Evolutionary conservation across 768 basidiomycete genomes (phyloP).

Genomic region (Tulasnella sp.): DNA sequence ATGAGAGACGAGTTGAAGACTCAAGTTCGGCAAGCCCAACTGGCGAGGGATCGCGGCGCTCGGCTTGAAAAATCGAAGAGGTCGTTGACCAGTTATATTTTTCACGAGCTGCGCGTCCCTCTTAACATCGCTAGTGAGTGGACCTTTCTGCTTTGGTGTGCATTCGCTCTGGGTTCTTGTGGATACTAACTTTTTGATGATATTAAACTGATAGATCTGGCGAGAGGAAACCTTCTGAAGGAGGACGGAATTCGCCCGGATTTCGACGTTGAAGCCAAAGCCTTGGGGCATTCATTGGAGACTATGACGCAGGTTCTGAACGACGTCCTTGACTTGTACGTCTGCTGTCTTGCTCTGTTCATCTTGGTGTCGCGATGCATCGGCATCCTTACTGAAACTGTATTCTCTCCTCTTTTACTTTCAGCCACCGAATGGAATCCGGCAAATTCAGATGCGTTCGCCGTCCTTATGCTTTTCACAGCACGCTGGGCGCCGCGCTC

Average conservation of each 20-base stretch:
- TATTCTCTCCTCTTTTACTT: not conserved
- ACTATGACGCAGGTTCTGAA: slow-evolving; percentile 48
- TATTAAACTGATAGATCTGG: too few species aligned
- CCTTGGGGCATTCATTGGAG: slow-evolving; percentile 41
- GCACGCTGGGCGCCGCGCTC: slow-evolving; percentile 43
- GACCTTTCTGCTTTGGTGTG: too few species aligned
- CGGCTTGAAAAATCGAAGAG: slow-evolving; percentile 46
- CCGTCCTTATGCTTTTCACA: slow-evolving; percentile 48
- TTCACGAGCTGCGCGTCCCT: slow-evolving; percentile 49
- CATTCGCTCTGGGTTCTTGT: not conserved
- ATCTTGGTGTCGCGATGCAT: not conserved
- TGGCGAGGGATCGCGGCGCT: slow-evolving; percentile 71
- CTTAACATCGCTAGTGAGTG: slow-evolving; percentile 48
- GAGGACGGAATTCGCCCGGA: too few species aligned
- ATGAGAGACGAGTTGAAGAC: slow-evolving; percentile 68
- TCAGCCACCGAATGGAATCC: slow-evolving; percentile 42
- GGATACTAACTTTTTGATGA: not conserved
- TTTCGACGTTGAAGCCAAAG: slow-evolving; percentile 45
- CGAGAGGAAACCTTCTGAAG: too few species aligned
- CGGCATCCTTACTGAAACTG: not conserved
- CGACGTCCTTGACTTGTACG: slow-evolving; percentile 42
- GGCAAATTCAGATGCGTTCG: slow-evolving; percentile 45
- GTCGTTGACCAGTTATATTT: slow-evolving; percentile 48
- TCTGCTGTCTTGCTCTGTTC: not conserved
- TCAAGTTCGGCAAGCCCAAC: slow-evolving; percentile 54